These are phyloP conservation scores for Aspergillus asperescens DNA, from an alignment of 495 filamentous ascomycete species.

Conservation along the genomic window DNA sequence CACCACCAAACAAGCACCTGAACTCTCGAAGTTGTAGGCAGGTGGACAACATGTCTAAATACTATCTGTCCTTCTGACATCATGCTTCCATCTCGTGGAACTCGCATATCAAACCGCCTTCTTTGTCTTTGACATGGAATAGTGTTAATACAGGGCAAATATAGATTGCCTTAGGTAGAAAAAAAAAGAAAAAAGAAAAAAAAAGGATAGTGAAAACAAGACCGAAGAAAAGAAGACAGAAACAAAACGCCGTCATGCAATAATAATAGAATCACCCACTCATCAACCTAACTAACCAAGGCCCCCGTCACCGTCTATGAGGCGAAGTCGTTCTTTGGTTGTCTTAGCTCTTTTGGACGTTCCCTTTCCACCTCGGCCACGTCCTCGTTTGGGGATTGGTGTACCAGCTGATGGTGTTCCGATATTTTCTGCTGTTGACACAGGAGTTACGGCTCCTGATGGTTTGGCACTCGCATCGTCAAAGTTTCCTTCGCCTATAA, in stretches of 20 bases:
- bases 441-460: slow-evolving; percentile 77
- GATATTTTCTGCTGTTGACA: slow-evolving; percentile 47
- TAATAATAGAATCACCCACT: slow-evolving; percentile 21
- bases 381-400: slow-evolving; percentile 49
- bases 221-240: slow-evolving; percentile 14
- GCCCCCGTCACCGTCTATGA: slow-evolving; percentile 73
- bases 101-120: background rate
- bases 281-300: slow-evolving; percentile 21
- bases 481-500: slow-evolving; percentile 84
- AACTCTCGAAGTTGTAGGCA: slow-evolving; percentile 1
- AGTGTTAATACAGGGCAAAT: slow-evolving; percentile 14
- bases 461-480: slow-evolving; percentile 76
- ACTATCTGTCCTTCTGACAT: slow-evolving; percentile 6
- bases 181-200: slow-evolving; percentile 16
- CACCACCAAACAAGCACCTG: background rate
- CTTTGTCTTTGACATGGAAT: background rate
- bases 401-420: slow-evolving; percentile 39
- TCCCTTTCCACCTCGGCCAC: slow-evolving; percentile 47
- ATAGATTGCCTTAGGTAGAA: background rate
- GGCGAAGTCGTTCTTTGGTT: slow-evolving; percentile 77
- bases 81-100: background rate
- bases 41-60: slow-evolving; percentile 9
- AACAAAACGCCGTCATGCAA: slow-evolving; percentile 31
- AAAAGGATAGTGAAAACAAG: slow-evolving; percentile 13
- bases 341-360: slow-evolving; percentile 84